Evolutionary conservation across 2,329 filamentous ascomycete genomes (phyloP), one percentile per base, ranked within the genome.

Genomic region (Fusarium austroafricanum): DNA sequence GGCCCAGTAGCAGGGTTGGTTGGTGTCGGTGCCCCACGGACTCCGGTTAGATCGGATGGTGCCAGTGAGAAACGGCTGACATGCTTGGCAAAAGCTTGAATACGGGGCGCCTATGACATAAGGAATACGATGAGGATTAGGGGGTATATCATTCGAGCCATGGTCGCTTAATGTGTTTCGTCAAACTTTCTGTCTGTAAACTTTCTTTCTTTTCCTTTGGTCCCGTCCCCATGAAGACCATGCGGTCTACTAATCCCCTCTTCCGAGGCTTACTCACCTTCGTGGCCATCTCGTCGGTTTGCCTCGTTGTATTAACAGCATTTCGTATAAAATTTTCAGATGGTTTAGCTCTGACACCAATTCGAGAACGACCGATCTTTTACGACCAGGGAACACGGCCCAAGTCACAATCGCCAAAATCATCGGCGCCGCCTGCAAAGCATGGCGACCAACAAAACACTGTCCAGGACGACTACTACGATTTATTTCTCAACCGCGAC

Each of bases 1-100:
- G 29, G 31, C 17, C 58, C 55, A 61, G 56, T 61, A 21, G 15
- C 9, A 40, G 20, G 29, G 46, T 15, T 17, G n/a, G n/a, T 15
- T 21, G 35, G 15, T 28, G 21, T 3, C 35, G 33, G 20, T 5
- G 37, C 14, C 15, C 9, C 7, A 44, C 29, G 23, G 18, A 12
- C 20, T 6, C 43, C 58, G 64, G 64, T 35, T 68, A 67, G 64
- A 67, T 65, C 64, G 64, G 64, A 51, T 65, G 64, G 64, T 39
- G 46, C 46, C 21, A 38, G 37, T 23, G 21, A 39, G 12, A 21
- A 53, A 67, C 21, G 23, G 47, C 31, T 61, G 47, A 33, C 38
- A 50, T 31, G 38, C 63, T 67, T 67, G 63, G 63, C 64, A 38
- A 67, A 67, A 64, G 64, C 64, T 67, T 67, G 63, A 38, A 38